Percentiles rank a stretch among this genome's conserved stretches.
phyloP scores from a whole-genome alignment of 1,139 yeast species.

The Kluyveromyces marxianus region DNA sequence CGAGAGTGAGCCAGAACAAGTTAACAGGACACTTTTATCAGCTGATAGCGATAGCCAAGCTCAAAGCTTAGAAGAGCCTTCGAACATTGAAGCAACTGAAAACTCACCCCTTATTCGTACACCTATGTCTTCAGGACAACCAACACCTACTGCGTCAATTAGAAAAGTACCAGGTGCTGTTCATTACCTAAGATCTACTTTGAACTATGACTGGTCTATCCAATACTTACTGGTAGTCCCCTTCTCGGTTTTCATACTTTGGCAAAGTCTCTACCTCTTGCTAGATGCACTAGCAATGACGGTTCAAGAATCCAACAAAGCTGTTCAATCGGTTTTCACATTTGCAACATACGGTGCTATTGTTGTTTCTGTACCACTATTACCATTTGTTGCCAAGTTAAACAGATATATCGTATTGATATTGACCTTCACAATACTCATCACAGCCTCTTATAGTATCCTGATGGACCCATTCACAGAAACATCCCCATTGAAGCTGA shows the following conservation, averaged over 20 bases:
- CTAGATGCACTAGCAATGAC: constrained; percentile 63
- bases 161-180: neutral
- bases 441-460: constrained; percentile 36
- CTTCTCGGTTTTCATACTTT: constrained; percentile 44
- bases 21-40: no score
- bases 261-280: constrained; percentile 41
- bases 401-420: constrained; percentile 44
- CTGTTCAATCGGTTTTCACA: constrained; percentile 43
- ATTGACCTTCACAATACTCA: constrained; percentile 32
- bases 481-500: constrained; percentile 57
- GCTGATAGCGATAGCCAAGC: no score
- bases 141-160: neutral
- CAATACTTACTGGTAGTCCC: constrained; percentile 69
- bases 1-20: no score
- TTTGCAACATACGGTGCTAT: constrained; percentile 35
- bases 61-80: neutral
- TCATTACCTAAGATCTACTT: neutral
- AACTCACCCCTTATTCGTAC: constrained; percentile 24
- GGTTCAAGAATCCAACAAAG: constrained; percentile 51
- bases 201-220: constrained; percentile 71
- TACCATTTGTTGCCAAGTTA: constrained; percentile 68
- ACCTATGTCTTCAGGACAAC: constrained; percentile 2
- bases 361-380: constrained; percentile 46
- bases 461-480: constrained; percentile 47
- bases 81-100: constrained; percentile 10